Base-by-base conservation (phyloP, 129 eudicot genomes). In the Flaveria ramosissima region DNA sequence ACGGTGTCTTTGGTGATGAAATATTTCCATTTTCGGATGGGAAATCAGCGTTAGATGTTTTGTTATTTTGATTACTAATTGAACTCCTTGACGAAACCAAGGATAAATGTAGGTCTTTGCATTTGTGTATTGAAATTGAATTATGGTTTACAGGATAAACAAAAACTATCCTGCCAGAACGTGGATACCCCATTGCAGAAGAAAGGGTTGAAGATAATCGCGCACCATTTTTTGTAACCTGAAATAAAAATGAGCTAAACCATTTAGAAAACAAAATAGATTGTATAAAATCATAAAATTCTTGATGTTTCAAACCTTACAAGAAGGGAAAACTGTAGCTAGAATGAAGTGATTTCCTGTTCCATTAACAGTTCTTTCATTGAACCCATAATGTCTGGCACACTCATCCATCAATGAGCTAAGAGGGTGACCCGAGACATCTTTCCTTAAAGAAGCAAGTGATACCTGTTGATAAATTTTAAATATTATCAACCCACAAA, bases 1-100 rank as follows among this genome's bases (percentile, higher is more conserved):
- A 66, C 73, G 99, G 99, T 59, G 96, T 91, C 80, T 48, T 83
- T 21, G 97, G 99, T 43, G 99, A 95, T 55, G 88, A 85, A 80
- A 76, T 66, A 10, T 42, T 70, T 42, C 79, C 86, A 69, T 77
- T 89, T 77, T 79, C 89, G 76, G 78, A 7, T 53, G 62, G 64
- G 71, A 45, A 69, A 30, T 73, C 75, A 39, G n/a, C 7, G 7
- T 51, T 73, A 61, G 81, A 66, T 3, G 57, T 7, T 75, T 65
- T 56, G 56, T 72, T 64, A 73, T 60, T 43, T 50, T 77, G 80
- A 13, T 47, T 39, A 51, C 70, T 62, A 36, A 64, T 77, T 73
- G 52, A 84, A 15, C 81, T 81, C 80, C 71, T 80, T 57, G 82
- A 61, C 69, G 83, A 81, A 59, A 95, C 71, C 47, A 87, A 75